Evolutionary conservation across 257 asterid genomes (phyloP), one percentile per base, ranked within the genome.

Genomic region (Handroanthus guayacan): DNA sequence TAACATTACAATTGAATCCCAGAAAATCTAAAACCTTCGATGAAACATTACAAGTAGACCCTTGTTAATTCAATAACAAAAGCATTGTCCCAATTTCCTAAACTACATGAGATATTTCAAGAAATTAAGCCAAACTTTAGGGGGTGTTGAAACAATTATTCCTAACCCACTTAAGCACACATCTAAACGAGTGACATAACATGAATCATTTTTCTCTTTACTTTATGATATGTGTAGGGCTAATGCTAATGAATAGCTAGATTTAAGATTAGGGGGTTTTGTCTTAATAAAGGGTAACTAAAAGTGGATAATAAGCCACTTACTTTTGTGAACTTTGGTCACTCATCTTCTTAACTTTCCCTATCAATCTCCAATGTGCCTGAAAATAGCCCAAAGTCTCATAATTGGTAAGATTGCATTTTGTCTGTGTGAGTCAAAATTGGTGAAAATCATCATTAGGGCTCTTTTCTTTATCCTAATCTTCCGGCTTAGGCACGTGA

Each of bases 211-310:
- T 41, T 41, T 3, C 45, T 41, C 31, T 25, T 25, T 25, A 47
- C 20, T 69, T 17, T 12, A 39, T 14, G 57, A 62, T 50, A 60
- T 16, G 47, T 50, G 72, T 60, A 48, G 71, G 76, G 71, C 14
- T 41, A 36, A 44, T 41, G 69, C 64, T 72, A 72, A 65, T 79
- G 65, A 79, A 60, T 67, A 14, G 74, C 56, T 41, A 8, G 54
- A 69, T 71, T 34, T 34, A 31, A 47, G 63, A 61, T 69, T 68
- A 43, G 61, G 66, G 75, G 36, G 69, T 43, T 67, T 75, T 75
- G 80, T 75, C 78, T 63, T 18, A 18, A 56, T 38, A 80, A 75
- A 75, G 82, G 76, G 70, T 48, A 81, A 66, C 85, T 72, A 60
- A 81, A 81, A 72, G 82, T 60, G 7, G 75, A 45, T 56, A 45